Evolutionary conservation across 345 rosid species (phyloP), one percentile per base, ranked within the genome.

Genomic region (Clarkia xantiana): DNA sequence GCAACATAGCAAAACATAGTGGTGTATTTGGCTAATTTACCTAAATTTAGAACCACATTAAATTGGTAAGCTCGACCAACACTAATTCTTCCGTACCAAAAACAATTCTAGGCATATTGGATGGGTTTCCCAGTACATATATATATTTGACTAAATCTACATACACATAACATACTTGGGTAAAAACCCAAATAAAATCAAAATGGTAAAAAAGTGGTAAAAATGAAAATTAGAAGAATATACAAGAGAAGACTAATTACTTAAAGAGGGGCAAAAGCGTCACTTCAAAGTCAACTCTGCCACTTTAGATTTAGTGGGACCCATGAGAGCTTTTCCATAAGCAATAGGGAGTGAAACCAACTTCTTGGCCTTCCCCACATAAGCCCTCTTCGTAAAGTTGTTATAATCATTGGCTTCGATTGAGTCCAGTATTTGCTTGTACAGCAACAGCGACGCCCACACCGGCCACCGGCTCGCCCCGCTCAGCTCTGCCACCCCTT

Each of bases 341-440:
- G 80, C 80, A 20, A 63, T 40, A 5, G 77, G 74, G 5, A 75
- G 58, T 2, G 72, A 55, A 0, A 54, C 54, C 6, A 71, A 39
- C 55, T 75, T 75, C 70, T 65, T 75, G 1, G 60, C 64, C 59
- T 71, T 75, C 18, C 77, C 68, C 19, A 71, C 80, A 20, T 68
- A 75, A 42, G 80, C 80, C 47, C 72, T 49, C 62, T 56, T 71
- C 10, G 70, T 62, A 56, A 75, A 75, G 67, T 71, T 71, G 57
- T 75, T 34, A 23, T 71, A 75, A 47, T 75, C 80, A 23, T 75
- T 75, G 11, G 69, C 74, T 59, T 75, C 80, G n/a, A 75, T 66
- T 13, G 63, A 59, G 50, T 75, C 80, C 16, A 75, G 49, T 22
- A 75, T 75, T 52, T 75, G 77, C 49, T 62, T 43, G 45, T 75